A percentile compares a stretch with the other conserved stretches of the same genome.
Evolutionary conservation across 1,284 basidiomycete genomes (phyloP).

Genomic region (Cystobasidium sp.): DNA sequence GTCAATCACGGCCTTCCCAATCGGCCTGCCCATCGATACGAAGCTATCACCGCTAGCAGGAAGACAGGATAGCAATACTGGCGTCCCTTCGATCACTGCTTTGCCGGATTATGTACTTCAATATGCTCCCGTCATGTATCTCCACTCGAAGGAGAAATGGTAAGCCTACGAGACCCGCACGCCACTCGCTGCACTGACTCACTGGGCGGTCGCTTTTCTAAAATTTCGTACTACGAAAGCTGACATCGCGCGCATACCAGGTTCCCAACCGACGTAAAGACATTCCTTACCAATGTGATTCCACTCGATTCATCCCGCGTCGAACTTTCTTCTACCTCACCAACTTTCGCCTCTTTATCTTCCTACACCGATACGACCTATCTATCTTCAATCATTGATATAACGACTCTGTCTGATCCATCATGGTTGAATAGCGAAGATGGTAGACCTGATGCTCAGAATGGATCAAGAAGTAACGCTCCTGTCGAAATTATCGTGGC

Average conservation of each 20-base stretch:
- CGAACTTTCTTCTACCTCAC: neutral
- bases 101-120: slow-evolving; percentile 26
- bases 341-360: slow-evolving; percentile 5
- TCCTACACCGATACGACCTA: slow-evolving; percentile 22
- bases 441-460: slow-evolving; percentile 19
- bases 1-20: slow-evolving; percentile 3
- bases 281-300: slow-evolving; percentile 36
- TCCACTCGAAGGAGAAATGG: slow-evolving; percentile 36
- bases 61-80: neutral
- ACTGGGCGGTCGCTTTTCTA: neutral
- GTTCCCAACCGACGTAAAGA: slow-evolving; percentile 38
- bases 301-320: slow-evolving; percentile 11
- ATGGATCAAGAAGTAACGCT: slow-evolving; percentile 11
- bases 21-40: neutral
- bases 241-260: slow-evolving; percentile 1
- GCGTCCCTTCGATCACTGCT: neutral
- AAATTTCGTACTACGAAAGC: neutral
- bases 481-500: slow-evolving; percentile 30
- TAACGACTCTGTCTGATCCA: slow-evolving; percentile 9
- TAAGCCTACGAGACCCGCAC: neutral
- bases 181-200: neutral
- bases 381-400: slow-evolving; percentile 12
- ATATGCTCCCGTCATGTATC: slow-evolving; percentile 37
- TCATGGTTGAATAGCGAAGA: slow-evolving; percentile 33
- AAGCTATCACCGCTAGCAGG: neutral